phyloP scores from a whole-genome alignment of 2,329 filamentous ascomycete species.

The Cadophora luteo-olivacea region DNA sequence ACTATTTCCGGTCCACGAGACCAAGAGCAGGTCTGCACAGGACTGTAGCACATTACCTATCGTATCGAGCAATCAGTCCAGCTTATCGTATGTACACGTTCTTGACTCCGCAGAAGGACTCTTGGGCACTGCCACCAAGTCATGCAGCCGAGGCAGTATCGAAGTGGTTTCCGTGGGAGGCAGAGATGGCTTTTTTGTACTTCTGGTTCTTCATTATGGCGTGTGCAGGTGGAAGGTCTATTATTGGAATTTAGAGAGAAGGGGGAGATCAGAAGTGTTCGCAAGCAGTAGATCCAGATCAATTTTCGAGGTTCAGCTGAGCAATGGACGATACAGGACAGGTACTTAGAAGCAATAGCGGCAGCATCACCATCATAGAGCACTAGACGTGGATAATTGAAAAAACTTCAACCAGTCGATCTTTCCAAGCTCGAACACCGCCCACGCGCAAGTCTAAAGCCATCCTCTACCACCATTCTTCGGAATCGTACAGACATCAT shows the following conservation, averaged over 20 bases:
- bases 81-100: neutral
- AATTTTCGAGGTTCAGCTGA: too few relatives aligned
- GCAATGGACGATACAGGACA: too few relatives aligned
- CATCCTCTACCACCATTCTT: too few relatives aligned
- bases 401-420: too few relatives aligned
- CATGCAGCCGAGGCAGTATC: neutral
- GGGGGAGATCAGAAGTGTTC: too few relatives aligned
- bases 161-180: neutral
- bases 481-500: too few relatives aligned
- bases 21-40: neutral
- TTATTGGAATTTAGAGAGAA: neutral
- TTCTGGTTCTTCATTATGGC: neutral
- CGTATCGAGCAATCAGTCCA: neutral
- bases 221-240: neutral
- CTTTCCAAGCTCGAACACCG: too few relatives aligned
- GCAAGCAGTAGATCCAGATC: too few relatives aligned
- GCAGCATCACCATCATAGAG: too few relatives aligned
- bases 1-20: neutral
- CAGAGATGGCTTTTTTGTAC: neutral
- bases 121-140: neutral
- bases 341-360: too few relatives aligned
- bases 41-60: neutral
- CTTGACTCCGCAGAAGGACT: neutral
- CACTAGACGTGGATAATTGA: too few relatives aligned
- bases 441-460: too few relatives aligned